Evolutionary conservation across 306 rosid genomes (phyloP).

Genomic region (Castanospermum australe): DNA sequence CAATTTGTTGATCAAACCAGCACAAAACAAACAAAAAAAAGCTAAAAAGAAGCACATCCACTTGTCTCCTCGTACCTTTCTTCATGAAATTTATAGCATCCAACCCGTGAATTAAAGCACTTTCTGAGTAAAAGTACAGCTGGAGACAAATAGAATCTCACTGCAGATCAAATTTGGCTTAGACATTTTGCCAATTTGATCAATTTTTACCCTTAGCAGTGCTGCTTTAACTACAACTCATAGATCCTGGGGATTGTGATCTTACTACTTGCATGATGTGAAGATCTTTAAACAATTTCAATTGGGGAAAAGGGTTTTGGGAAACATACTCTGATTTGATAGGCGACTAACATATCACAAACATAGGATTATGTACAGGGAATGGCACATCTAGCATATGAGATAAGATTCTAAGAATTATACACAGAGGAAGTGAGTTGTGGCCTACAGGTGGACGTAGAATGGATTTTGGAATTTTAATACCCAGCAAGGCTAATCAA

Average conservation of each 20-base stretch:
- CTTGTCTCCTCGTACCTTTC: slow-evolving; percentile 29
- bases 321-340: background rate
- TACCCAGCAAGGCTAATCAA: background rate
- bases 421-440: background rate
- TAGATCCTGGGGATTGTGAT: slow-evolving; percentile 22
- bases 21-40: background rate
- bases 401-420: background rate
- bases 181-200: slow-evolving; percentile 11
- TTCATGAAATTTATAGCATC: background rate
- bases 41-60: slow-evolving; percentile 15
- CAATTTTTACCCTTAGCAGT: background rate
- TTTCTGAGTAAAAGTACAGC: slow-evolving; percentile 2
- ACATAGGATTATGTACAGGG: background rate
- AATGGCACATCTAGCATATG: background rate
- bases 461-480: background rate
- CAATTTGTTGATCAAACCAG: background rate
- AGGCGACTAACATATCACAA: background rate
- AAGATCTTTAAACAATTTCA: background rate
- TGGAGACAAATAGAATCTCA: background rate
- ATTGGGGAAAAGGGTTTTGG: background rate
- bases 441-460: background rate
- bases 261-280: slow-evolving; percentile 28
- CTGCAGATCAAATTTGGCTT: slow-evolving; percentile 12
- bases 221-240: slow-evolving; percentile 27
- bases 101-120: background rate